Evolutionary conservation across 345 rosid genomes (phyloP).

Genomic region (Eutrema heterophyllum): DNA sequence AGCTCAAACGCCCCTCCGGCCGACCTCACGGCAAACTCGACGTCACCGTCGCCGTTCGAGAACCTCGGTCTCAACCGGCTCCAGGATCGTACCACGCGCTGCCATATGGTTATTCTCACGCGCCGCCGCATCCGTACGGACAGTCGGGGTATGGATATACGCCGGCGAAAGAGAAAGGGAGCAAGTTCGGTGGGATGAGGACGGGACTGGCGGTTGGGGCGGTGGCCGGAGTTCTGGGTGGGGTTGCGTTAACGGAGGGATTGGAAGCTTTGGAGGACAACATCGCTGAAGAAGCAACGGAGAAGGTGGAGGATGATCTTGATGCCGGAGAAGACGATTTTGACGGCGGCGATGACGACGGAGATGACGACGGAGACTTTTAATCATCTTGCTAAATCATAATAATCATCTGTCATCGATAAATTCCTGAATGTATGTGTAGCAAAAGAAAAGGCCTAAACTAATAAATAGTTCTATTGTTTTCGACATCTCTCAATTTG

Average conservation of each 20-base stretch:
- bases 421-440: not conserved
- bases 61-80: conserved; percentile 27
- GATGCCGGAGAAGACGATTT: conserved; percentile 21
- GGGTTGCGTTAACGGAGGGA: conserved; percentile 71
- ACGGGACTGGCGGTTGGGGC: conserved; percentile 86
- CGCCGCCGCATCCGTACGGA: conserved; percentile 29
- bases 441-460: not conserved
- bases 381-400: not conserved
- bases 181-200: conserved; percentile 80
- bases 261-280: conserved; percentile 62
- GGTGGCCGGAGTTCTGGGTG: conserved; percentile 70
- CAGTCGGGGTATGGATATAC: conserved; percentile 26
- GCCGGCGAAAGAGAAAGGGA: conserved; percentile 45
- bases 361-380: not conserved
- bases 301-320: conserved; percentile 58
- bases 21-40: conserved; percentile 84
- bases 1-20: conserved; percentile 85
- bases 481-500: not conserved
- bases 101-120: conserved; percentile 12
- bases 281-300: conserved; percentile 53
- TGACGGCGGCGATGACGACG: conserved; percentile 8
- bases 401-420: not conserved
- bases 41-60: conserved; percentile 42
- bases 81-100: conserved; percentile 24
- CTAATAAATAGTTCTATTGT: not conserved